phyloP scores from a whole-genome alignment of 257 asterid genomes.

The Gardenia jasminoides region DNA sequence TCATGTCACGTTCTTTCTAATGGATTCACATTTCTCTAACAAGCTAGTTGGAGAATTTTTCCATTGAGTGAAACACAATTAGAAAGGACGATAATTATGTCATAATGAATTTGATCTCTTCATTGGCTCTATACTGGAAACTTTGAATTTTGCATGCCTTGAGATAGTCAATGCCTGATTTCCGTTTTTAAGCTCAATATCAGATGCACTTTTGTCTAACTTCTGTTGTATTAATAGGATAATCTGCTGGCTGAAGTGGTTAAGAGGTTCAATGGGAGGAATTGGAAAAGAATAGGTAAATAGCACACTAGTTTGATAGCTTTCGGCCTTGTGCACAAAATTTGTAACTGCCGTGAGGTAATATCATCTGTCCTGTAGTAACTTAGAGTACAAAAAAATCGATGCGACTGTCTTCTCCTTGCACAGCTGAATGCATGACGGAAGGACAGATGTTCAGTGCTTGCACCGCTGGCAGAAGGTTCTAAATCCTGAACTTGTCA shows the following conservation, averaged over 20 bases:
- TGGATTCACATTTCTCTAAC: neutral
- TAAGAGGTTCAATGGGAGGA: conserved; percentile 50
- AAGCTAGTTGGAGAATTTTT: neutral
- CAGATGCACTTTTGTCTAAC: neutral
- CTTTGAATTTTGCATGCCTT: neutral
- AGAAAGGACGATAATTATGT: neutral
- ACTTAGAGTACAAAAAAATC: neutral
- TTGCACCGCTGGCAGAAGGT: conserved; percentile 93
- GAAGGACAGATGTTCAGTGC: conserved; percentile 84
- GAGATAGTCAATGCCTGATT: neutral
- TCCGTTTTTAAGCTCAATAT: neutral
- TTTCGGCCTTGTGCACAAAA: neutral
- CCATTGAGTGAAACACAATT: neutral
- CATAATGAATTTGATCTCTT: neutral
- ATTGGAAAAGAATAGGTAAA: conserved; percentile 76
- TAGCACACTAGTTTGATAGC: neutral
- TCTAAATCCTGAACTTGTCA: conserved; percentile 73
- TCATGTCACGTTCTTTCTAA: neutral
- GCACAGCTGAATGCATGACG: conserved; percentile 63
- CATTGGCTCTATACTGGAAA: neutral
- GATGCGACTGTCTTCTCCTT: conserved; percentile 20
- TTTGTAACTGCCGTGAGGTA: neutral
- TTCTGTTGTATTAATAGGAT: conserved; percentile 48
- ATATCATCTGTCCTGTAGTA: neutral
- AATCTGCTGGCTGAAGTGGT: conserved; percentile 58